phyloP scores from a whole-genome alignment of 2,329 filamentous ascomycete genomes.

The Apiospora pterosperma region DNA sequence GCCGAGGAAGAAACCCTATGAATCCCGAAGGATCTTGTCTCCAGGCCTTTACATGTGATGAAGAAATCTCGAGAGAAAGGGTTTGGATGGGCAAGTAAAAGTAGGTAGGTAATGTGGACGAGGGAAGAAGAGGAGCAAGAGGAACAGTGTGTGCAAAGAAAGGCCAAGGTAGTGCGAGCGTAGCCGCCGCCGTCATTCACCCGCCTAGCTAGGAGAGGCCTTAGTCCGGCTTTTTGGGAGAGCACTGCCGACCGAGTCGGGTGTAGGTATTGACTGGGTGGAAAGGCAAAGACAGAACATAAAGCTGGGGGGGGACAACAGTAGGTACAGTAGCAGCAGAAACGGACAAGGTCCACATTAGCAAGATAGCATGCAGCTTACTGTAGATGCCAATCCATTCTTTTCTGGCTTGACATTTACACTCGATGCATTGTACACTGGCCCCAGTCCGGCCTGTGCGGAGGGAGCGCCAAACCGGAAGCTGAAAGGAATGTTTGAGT shows the following conservation, averaged over 20 bases:
- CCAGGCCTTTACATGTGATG: background rate
- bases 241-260: background rate
- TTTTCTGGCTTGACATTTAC: background rate
- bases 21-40: background rate
- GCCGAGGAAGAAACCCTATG: background rate
- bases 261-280: background rate
- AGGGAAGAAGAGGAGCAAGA: background rate
- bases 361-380: background rate
- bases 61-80: background rate
- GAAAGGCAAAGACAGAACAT: background rate
- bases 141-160: background rate
- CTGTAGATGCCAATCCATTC: background rate
- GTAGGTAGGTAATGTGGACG: background rate
- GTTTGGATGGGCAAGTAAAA: background rate
- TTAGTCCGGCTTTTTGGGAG: background rate
- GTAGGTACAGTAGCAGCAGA: background rate
- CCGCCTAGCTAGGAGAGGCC: background rate
- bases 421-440: background rate
- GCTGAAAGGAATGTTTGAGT: background rate
- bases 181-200: slow-evolving; percentile 1
- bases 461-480: background rate
- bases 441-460: background rate
- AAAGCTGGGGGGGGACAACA: background rate
- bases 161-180: background rate
- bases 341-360: background rate